Conservation (phyloP, 2,329 filamentous ascomycete genomes). For the Penicillium sp. region DNA sequence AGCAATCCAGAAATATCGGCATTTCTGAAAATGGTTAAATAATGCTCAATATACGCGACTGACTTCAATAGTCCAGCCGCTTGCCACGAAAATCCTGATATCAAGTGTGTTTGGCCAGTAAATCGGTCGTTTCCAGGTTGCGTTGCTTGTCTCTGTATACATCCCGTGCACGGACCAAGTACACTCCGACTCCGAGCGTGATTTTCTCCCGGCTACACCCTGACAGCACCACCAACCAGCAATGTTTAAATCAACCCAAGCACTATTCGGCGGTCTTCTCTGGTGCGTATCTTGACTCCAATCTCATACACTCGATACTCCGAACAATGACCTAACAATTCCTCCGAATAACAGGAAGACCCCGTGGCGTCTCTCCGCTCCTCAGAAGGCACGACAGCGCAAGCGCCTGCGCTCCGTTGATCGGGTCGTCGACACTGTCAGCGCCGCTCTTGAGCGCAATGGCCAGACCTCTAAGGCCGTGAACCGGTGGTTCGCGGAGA, state of each 20-base stretch:
- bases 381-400: conserved; percentile 85
- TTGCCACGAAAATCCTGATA: background rate
- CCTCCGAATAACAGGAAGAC: conserved; percentile 66
- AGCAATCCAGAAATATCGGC: background rate
- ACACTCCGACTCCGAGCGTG: conserved; percentile 23
- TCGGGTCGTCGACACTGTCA: conserved; percentile 76
- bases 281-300: conserved; percentile 54
- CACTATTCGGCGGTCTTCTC: conserved; percentile 74
- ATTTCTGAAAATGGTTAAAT: background rate
- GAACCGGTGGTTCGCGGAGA: conserved; percentile 88
- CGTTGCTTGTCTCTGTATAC: background rate
- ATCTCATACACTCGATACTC: conserved; percentile 4
- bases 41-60: background rate
- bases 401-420: conserved; percentile 81
- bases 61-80: too few relatives aligned
- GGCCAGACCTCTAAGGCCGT: conserved; percentile 69
- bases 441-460: conserved; percentile 69
- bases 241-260: conserved; percentile 81
- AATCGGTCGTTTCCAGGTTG: background rate
- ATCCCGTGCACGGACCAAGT: conserved; percentile 22
- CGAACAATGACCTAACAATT: conserved; percentile 15
- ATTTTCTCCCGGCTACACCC: conserved; percentile 20
- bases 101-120: background rate
- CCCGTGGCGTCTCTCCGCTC: conserved; percentile 88
- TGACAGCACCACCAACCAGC: conserved; percentile 29